Evolutionary conservation across 2,329 filamentous ascomycete species (phyloP), one percentile per base, ranked within the genome.

Genomic region (Amphichorda felina): DNA sequence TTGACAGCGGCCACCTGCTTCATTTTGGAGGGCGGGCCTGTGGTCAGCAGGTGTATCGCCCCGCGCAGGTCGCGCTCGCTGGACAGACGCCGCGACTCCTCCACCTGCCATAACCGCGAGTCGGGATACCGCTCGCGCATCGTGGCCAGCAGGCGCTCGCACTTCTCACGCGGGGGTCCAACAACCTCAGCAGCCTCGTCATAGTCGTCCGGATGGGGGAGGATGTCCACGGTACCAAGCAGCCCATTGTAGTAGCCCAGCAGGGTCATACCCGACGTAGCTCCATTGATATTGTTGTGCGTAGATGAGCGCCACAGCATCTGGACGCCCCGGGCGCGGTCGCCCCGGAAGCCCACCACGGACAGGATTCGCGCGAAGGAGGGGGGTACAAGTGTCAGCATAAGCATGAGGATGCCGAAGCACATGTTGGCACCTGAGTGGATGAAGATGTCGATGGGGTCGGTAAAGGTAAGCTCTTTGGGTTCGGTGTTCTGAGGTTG

Each of bases 321-420:
- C 27, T 72, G 68, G 22, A 95, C 68, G 8, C 88, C 91, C 27
- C 80, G 72, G 41, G 85, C 76, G 30, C 88, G 79, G 53, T 96
- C 88, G 22, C 91, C 91, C 41, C 75, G 79, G 60, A 96, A 96
- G 1, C 91, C 91, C 21, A 95, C 82, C 29, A 96, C 80, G 40
- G 80, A 84, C 4, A 96, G 68, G 1, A 98, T 71, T 38, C 77
- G 82, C n/a, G 75, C 81, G 55, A 96, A 94, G 1, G 88, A 76
- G 0, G 91, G 91, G 0, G 91, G 93, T 1, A 96, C 78, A 63
- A 96, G 82, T 10, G 86, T 93, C n/a, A 96, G 78, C 36, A 96
- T 68, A 2, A 96, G 68, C 11, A 93, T 70, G 2, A 96, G 62
- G 22, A 93, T 71, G 3, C 91, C 91, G 48, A 88, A 95, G 56